A percentile compares a stretch with the other conserved stretches of the same genome.
phyloP scores from a whole-genome alignment of 2,329 filamentous ascomycete species.

The Stagonosporopsis rhizophila region DNA sequence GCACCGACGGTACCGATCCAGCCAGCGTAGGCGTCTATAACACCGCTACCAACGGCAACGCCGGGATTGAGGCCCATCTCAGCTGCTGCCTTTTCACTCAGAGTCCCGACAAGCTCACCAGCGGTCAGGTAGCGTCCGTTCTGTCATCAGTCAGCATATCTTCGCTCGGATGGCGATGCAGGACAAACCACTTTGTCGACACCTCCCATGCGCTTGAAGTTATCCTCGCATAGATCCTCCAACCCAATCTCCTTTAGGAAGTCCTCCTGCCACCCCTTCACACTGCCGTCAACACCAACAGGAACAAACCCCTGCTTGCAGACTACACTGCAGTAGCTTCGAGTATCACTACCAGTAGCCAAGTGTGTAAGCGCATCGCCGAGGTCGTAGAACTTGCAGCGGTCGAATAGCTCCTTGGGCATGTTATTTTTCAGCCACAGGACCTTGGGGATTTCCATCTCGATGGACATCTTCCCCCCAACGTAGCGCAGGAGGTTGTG shows the following conservation, averaged over 20 bases:
- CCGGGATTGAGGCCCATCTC: conserved; percentile 86
- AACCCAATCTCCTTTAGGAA: conserved; percentile 88
- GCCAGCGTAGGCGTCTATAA: conserved; percentile 97
- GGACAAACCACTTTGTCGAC: conserved; percentile 89
- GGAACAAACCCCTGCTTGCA: conserved; percentile 98
- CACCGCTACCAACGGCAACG: conserved; percentile 92
- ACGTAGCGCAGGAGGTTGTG: conserved; percentile 96
- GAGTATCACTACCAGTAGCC: conserved; percentile 87
- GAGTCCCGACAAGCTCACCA: conserved; percentile 84
- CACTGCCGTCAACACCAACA: conserved; percentile 94
- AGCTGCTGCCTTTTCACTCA: conserved; percentile 81
- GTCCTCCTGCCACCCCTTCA: conserved; percentile 98
- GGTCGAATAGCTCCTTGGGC: conserved; percentile 86
- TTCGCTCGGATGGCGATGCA: conserved; percentile 19
- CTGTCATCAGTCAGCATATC: conserved; percentile 61
- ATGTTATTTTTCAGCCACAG: conserved; percentile 99
- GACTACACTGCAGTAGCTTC: conserved; percentile 94
- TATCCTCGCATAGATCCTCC: conserved; percentile 80
- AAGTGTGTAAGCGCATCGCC: conserved; percentile 92
- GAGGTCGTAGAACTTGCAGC: conserved; percentile 97
- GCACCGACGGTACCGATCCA: conserved; percentile 99
- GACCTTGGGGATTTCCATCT: conserved; percentile 99
- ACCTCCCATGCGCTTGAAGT: conserved; percentile 93
- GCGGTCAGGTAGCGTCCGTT: conserved; percentile 91
- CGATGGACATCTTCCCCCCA: conserved; percentile 96